Conservation (phyloP, 768 basidiomycete genomes). For the Chiua virens region DNA sequence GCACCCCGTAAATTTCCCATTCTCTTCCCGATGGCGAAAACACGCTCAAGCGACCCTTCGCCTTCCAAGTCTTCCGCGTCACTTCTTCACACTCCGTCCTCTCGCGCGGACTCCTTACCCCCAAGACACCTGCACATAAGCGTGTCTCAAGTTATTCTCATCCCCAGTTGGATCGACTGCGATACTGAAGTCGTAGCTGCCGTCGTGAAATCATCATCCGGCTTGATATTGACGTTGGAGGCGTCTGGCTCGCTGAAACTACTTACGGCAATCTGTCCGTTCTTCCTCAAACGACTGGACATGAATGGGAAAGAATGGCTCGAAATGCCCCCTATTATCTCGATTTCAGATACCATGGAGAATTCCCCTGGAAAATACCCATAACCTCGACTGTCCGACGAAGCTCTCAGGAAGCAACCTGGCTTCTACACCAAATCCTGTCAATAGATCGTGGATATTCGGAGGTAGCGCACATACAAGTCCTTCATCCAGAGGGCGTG, state of each 20-base stretch:
- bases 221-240: slow-evolving; percentile 76
- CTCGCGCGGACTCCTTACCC: too few species aligned
- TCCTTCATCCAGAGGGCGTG: too few species aligned
- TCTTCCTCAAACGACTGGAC: slow-evolving; percentile 68
- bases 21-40: slow-evolving; percentile 51
- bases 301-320: slow-evolving; percentile 57
- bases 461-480: too few species aligned
- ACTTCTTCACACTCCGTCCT: slow-evolving; percentile 71
- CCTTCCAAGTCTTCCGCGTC: slow-evolving; percentile 47
- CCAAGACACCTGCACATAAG: slow-evolving; percentile 40
- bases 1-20: slow-evolving; percentile 12
- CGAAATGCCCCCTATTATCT: slow-evolving; percentile 41
- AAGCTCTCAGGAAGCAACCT: slow-evolving; percentile 33
- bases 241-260: slow-evolving; percentile 74
- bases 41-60: slow-evolving; percentile 34
- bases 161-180: slow-evolving; percentile 22
- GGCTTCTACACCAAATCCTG: too few species aligned
- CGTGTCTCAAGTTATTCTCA: slow-evolving; percentile 30
- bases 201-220: too few species aligned
- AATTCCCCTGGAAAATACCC: slow-evolving; percentile 7
- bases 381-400: slow-evolving; percentile 39
- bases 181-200: too few species aligned
- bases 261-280: slow-evolving; percentile 70
- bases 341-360: slow-evolving; percentile 15
- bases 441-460: too few species aligned